A percentile compares a stretch with the other conserved stretches of the same genome.
phyloP scores from a whole-genome alignment of 2,329 filamentous ascomycete species.

The Aspergillus pseudonomiae region DNA sequence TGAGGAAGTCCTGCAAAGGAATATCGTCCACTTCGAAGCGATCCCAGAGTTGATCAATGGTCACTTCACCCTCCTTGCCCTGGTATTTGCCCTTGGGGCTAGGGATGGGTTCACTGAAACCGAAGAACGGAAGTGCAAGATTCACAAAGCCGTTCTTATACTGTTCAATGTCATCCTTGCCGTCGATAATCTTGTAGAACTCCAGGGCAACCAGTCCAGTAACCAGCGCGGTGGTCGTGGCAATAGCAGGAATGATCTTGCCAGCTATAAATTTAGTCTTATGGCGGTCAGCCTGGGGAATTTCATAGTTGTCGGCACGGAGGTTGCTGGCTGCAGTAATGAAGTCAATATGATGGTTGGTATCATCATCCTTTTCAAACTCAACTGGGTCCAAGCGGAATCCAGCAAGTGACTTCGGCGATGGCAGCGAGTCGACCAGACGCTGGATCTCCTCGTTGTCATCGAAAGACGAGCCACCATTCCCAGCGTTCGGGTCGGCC shows the following conservation, averaged over 20 bases:
- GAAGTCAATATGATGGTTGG: slow-evolving; percentile 98
- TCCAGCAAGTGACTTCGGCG: slow-evolving; percentile 77
- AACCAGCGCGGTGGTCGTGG: slow-evolving; percentile 92
- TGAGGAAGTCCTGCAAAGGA: slow-evolving; percentile 79
- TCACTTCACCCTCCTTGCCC: slow-evolving; percentile 73
- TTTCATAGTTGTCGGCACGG: slow-evolving; percentile 97
- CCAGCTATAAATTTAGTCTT: slow-evolving; percentile 99
- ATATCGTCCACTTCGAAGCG: slow-evolving; percentile 89
- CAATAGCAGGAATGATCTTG: slow-evolving; percentile 98
- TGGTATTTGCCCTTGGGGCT: slow-evolving; percentile 91
- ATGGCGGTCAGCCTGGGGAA: slow-evolving; percentile 86
- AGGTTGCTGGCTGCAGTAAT: slow-evolving; percentile 97
- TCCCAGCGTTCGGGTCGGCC: slow-evolving; percentile 80
- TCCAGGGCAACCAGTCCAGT: slow-evolving; percentile 92
- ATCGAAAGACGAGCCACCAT: slow-evolving; percentile 58
- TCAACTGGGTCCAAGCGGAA: slow-evolving; percentile 92
- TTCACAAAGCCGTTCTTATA: slow-evolving; percentile 99
- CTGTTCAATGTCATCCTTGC: slow-evolving; percentile 94
- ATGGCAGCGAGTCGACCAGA: slow-evolving; percentile 72
- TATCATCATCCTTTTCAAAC: slow-evolving; percentile 98
- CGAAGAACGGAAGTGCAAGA: slow-evolving; percentile 93
- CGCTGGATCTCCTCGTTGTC: slow-evolving; percentile 76
- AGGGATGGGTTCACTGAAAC: slow-evolving; percentile 94
- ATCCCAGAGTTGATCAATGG: slow-evolving; percentile 96
- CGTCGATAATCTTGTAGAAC: slow-evolving; percentile 94